These are phyloP conservation scores for Penstemon davidsonii DNA, from an alignment of 257 asterid species.

Conservation along the genomic window DNA sequence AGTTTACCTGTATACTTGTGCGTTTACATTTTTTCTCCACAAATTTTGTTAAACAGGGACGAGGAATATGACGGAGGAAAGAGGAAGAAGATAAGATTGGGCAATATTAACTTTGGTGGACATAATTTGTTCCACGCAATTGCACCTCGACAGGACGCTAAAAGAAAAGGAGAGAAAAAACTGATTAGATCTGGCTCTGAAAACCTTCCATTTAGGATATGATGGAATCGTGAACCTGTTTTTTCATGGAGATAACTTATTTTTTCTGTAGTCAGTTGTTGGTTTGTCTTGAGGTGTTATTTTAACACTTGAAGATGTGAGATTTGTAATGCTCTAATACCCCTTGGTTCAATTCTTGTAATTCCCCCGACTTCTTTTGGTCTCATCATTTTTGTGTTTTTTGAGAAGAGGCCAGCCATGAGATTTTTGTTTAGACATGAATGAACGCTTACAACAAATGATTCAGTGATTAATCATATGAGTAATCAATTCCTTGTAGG, in stretches of 20 bases:
- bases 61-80: constrained; percentile 94
- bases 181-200: constrained; percentile 37
- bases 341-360: too few relatives aligned
- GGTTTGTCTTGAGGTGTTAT: background rate
- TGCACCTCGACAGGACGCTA: constrained; percentile 42
- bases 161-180: constrained; percentile 43
- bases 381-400: too few relatives aligned
- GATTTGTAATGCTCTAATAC: too few relatives aligned
- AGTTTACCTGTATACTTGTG: background rate
- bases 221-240: constrained; percentile 19
- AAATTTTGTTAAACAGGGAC: constrained; percentile 56
- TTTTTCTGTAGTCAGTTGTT: background rate
- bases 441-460: too few relatives aligned
- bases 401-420: too few relatives aligned
- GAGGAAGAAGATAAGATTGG: constrained; percentile 73
- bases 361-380: too few relatives aligned
- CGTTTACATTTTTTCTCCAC: background rate
- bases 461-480: too few relatives aligned
- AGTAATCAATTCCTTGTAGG: too few relatives aligned
- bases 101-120: constrained; percentile 49
- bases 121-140: constrained; percentile 80
- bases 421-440: too few relatives aligned
- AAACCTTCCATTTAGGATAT: constrained; percentile 69
- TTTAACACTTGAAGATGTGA: too few relatives aligned
- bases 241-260: background rate